Base-by-base conservation (phyloP, 352 stramenopile species). In the Phytophthora sp. region DNA sequence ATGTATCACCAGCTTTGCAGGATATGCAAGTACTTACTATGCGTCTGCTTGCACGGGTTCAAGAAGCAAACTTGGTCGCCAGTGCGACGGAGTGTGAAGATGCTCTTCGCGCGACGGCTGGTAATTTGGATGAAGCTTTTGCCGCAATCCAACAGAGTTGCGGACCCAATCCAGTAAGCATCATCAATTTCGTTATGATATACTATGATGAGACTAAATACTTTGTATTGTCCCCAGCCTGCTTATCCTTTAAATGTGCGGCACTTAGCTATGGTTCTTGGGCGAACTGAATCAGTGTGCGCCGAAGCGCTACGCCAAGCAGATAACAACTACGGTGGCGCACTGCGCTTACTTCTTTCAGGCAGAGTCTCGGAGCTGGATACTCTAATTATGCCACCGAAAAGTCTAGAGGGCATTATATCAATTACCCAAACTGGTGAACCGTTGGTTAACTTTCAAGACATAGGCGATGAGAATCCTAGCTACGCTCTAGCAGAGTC, bases 391-490 rank as follows among this genome's bases (percentile, higher is more conserved):
- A 27, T 45, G 23, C 51, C 54, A 31, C 41, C 45, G 9, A 74
- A 70, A 23, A 30, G 46, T 54, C 12, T 43, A 15, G 17, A 45
- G 18, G 4, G 10, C 31, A 20, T 13, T 3, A 11, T 17, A 30
- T 3, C 26, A 28, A 44, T n/a, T n/a, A n/a, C n/a, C n/a, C n/a
- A n/a, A n/a, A n/a, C n/a, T n/a, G n/a, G 28, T 18, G 66, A 74
- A 27, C 58, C 53, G 2, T 28, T 83, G 21, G 59, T 84, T 41
- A 87, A 74, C 23, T 76, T 88, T 5, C 84, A 94, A 69, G 85
- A 92, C 18, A 67, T 89, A 6, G 76, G 79, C 18, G 85, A 92
- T 11, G 86, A 96, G 49, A 96, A 96, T 37, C 73, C 81, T 24
- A 95, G 81, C 32, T 96, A 95, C 24, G 62, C 66, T 21, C 71